Evolutionary conservation across 108 stramenopile species (phyloP).

Genomic region (Parietichytrium sp.): DNA sequence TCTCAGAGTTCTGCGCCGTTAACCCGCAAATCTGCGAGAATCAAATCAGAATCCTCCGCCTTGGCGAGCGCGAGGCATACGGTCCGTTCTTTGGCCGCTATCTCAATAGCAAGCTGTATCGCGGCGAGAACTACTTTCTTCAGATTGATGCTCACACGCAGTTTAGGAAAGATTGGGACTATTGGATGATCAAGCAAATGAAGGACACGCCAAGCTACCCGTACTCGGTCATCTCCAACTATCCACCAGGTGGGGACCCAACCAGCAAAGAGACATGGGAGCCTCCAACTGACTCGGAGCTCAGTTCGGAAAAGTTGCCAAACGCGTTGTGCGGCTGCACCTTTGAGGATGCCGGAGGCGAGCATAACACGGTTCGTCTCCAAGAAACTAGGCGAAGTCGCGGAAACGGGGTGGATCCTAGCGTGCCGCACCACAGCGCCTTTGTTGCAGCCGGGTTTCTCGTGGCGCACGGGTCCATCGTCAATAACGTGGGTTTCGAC

Average conservation of each 20-base stretch:
- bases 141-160: constrained; percentile 86
- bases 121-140: constrained; percentile 81
- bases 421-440: constrained; percentile 46
- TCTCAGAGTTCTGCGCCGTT: constrained; percentile 70
- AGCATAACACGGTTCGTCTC: constrained; percentile 7
- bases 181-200: constrained; percentile 65
- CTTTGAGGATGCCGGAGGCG: constrained; percentile 32
- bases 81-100: constrained; percentile 88
- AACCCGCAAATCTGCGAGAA: constrained; percentile 63
- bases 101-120: constrained; percentile 83
- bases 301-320: background rate
- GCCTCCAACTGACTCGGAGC: background rate
- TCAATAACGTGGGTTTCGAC: constrained; percentile 88
- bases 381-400: background rate
- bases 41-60: constrained; percentile 74
- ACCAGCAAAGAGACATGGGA: background rate
- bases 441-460: constrained; percentile 93
- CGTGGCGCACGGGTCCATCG: constrained; percentile 74
- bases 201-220: constrained; percentile 65
- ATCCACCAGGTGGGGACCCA: constrained; percentile 70
- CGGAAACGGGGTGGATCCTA: background rate
- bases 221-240: constrained; percentile 70
- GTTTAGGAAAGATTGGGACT: constrained; percentile 78
- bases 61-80: constrained; percentile 80
- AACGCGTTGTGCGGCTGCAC: constrained; percentile 26